A percentile compares a stretch with the other conserved stretches of the same genome.
Evolutionary conservation across 1,284 basidiomycete species (phyloP).

Genomic region (Cryptococcus sp.): DNA sequence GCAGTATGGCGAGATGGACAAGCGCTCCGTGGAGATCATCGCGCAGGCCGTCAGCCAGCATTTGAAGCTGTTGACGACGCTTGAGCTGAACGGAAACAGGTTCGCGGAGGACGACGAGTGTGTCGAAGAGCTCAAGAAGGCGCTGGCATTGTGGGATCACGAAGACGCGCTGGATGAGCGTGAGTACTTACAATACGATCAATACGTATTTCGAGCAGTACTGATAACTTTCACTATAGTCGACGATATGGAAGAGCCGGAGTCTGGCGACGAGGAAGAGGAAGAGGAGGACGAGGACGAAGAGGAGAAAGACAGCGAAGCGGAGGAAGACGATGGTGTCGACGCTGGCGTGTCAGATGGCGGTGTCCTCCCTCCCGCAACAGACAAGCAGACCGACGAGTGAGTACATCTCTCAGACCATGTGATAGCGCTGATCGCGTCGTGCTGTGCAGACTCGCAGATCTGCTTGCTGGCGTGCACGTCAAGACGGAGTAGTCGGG

Average conservation of each 20-base stretch:
- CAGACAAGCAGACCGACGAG: constrained; percentile 47
- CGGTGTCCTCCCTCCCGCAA: constrained; percentile 27
- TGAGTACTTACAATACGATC: constrained; percentile 32
- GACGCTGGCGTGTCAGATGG: constrained; percentile 32
- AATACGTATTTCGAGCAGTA: neutral
- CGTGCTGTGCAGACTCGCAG: constrained; percentile 38
- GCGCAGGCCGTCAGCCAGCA: constrained; percentile 66
- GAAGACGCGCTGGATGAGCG: constrained; percentile 76
- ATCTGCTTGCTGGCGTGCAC: constrained; percentile 39
- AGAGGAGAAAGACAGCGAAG: constrained; percentile 51
- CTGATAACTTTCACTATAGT: constrained; percentile 31
- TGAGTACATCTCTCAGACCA: constrained; percentile 22
- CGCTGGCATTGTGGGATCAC: constrained; percentile 72
- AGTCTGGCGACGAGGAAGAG: constrained; percentile 58
- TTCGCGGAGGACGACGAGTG: constrained; percentile 77
- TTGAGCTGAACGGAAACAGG: constrained; percentile 89
- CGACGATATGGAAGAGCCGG: constrained; percentile 67
- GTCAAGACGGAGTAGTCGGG: constrained; percentile 29
- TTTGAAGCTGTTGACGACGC: constrained; percentile 61
- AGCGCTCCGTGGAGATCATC: constrained; percentile 67
- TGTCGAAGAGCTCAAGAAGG: constrained; percentile 65
- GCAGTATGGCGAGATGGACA: constrained; percentile 87
- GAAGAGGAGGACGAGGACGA: constrained; percentile 48
- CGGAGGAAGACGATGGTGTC: constrained; percentile 42
- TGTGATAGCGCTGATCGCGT: constrained; percentile 12